These are phyloP conservation scores for Euptelea pleiosperma DNA, from an alignment of 164 flowering plant species.

Conservation along the genomic window DNA sequence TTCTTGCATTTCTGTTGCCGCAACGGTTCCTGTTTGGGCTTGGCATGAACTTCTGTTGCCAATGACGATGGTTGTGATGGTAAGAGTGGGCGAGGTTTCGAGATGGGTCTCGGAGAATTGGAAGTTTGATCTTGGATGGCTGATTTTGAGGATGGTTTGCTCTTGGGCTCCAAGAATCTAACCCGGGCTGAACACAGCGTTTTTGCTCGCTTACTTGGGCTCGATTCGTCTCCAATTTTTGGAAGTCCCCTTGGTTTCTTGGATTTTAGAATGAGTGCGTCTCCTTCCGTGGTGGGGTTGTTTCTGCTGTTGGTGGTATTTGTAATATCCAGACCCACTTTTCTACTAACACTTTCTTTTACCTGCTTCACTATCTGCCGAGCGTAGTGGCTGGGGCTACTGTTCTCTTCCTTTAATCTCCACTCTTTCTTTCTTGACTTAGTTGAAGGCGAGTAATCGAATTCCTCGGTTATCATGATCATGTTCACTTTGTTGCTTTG, in stretches of 20 bases:
- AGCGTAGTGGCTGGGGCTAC: conserved; percentile 57
- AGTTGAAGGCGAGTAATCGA: too few relatives aligned
- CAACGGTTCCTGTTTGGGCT: too few relatives aligned
- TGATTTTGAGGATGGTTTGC: conserved; percentile 9
- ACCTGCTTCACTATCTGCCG: conserved; percentile 73
- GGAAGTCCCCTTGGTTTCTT: conserved; percentile 18
- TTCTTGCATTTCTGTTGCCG: conserved; percentile 36
- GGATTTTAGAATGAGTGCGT: conserved; percentile 14
- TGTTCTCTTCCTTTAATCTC: conserved; percentile 23
- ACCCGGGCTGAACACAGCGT: conserved; percentile 40
- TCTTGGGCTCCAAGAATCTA: conserved; percentile 33
- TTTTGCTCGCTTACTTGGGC: conserved; percentile 22
- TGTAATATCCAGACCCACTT: too few relatives aligned
- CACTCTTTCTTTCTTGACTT: conserved; percentile 20
- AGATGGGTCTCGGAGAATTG: conserved; percentile 15
- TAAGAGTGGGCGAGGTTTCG: background rate
- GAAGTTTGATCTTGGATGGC: conserved; percentile 21
- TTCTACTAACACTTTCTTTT: conserved; percentile 62
- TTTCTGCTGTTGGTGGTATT: conserved; percentile 13
- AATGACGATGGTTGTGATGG: background rate
- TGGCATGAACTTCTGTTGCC: background rate
- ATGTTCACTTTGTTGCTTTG: conserved; percentile 59
- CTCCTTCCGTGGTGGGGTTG: conserved; percentile 26
- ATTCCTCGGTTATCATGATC: conserved; percentile 25
- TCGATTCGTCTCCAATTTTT: too few relatives aligned